Conservation (phyloP, 169 alveolate species). For the Toxoplasma gondii region DNA sequence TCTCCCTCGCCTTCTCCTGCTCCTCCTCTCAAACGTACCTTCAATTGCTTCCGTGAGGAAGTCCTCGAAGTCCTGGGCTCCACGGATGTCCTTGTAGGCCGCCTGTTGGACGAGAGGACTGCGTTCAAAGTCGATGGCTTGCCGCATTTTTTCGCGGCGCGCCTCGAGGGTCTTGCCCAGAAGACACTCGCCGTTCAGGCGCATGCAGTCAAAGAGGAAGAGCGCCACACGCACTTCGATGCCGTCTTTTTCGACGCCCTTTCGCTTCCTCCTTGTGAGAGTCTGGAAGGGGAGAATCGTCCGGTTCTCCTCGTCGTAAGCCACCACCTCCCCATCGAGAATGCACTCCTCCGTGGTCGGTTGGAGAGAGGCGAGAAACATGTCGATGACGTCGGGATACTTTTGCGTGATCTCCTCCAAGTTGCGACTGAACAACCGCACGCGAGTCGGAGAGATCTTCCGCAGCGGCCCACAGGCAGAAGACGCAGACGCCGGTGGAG, state of each 20-base stretch:
- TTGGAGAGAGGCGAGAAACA: slow-evolving; percentile 71
- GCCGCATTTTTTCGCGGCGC: slow-evolving; percentile 82
- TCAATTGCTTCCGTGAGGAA: slow-evolving; percentile 86
- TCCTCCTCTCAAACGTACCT: slow-evolving; percentile 63
- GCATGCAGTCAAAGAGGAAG: slow-evolving; percentile 89
- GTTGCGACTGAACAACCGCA: slow-evolving; percentile 91
- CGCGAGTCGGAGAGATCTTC: slow-evolving; percentile 14
- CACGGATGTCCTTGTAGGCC: slow-evolving; percentile 78
- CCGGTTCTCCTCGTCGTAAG: slow-evolving; percentile 89
- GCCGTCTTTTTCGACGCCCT: slow-evolving; percentile 62
- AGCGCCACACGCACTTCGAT: slow-evolving; percentile 86
- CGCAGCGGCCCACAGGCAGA: background rate
- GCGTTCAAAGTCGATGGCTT: slow-evolving; percentile 74
- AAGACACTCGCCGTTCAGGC: slow-evolving; percentile 80
- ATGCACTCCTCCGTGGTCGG: slow-evolving; percentile 81
- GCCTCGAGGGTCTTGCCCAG: slow-evolving; percentile 81
- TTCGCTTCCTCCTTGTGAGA: slow-evolving; percentile 93
- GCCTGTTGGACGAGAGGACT: slow-evolving; percentile 69
- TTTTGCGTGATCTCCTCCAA: slow-evolving; percentile 92
- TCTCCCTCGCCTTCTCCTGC: background rate
- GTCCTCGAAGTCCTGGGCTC: slow-evolving; percentile 82
- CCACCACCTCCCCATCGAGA: slow-evolving; percentile 97
- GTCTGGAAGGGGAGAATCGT: slow-evolving; percentile 96
- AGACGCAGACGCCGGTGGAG: background rate
- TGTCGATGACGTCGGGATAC: slow-evolving; percentile 91